These are phyloP conservation scores for Apiospora koreana DNA, from an alignment of 2,329 filamentous ascomycete species.

Conservation along the genomic window DNA sequence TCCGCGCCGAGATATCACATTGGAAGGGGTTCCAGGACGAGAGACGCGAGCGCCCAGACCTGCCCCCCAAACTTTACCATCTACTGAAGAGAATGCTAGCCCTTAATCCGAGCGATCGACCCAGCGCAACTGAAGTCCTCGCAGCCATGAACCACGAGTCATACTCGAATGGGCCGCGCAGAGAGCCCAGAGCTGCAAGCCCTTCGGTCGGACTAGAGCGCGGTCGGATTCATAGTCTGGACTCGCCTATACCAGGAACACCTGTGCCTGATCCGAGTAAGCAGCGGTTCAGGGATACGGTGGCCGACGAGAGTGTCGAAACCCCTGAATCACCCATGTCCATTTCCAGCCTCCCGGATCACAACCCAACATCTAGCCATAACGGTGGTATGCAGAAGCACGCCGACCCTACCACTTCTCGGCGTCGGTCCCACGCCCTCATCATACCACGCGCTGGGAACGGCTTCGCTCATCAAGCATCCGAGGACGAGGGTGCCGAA, in stretches of 20 bases:
- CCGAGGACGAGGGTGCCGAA: conserved; percentile 26
- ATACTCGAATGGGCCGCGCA: conserved; percentile 43
- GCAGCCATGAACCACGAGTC: conserved; percentile 72
- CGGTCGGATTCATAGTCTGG: conserved; percentile 55
- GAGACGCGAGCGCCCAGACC: conserved; percentile 71
- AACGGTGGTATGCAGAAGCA: conserved; percentile 35
- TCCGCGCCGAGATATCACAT: conserved; percentile 80
- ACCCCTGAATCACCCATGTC: conserved; percentile 15
- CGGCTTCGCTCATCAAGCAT: conserved; percentile 31
- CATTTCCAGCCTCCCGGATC: conserved; percentile 17
- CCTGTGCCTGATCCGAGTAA: conserved; percentile 45
- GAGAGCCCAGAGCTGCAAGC: conserved; percentile 34
- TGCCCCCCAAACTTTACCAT: conserved; percentile 83
- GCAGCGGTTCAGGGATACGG: conserved; percentile 19
- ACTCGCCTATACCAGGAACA: conserved; percentile 53
- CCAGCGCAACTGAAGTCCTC: conserved; percentile 84
- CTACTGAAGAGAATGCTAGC: conserved; percentile 81
- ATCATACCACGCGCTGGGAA: conserved; percentile 44
- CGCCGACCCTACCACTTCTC: conserved; percentile 29
- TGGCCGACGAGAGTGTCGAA: conserved; percentile 32
- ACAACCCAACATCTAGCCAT: conserved; percentile 28
- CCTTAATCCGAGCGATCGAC: conserved; percentile 73
- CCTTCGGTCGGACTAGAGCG: conserved; percentile 43
- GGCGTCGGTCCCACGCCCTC: conserved; percentile 37
- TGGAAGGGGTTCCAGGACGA: conserved; percentile 89